These are phyloP conservation scores for Picochlorum sp. DNA, from an alignment of 139 green algal species.

Conservation along the genomic window DNA sequence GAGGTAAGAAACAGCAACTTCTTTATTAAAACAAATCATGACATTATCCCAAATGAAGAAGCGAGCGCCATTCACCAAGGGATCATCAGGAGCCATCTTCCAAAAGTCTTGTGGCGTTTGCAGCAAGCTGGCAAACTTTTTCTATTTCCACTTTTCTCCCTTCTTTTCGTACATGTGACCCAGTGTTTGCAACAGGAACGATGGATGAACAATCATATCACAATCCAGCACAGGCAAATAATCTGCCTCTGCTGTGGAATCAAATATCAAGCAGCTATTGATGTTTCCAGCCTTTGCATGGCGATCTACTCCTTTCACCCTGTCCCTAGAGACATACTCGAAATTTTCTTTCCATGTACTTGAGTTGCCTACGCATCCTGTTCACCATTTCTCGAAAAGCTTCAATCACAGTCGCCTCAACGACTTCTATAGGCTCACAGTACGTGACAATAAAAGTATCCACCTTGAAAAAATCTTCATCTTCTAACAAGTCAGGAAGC, in stretches of 20 bases:
- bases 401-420: slow-evolving; percentile 13
- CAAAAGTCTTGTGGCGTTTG: slow-evolving; percentile 19
- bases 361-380: background rate
- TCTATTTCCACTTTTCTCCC: slow-evolving; percentile 3
- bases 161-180: slow-evolving; percentile 10
- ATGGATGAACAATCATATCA: slow-evolving; percentile 18
- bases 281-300: slow-evolving; percentile 26
- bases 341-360: background rate
- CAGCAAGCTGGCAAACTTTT: slow-evolving; percentile 10
- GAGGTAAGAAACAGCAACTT: slow-evolving; percentile 6
- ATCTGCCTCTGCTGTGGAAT: background rate
- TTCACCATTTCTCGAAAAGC: slow-evolving; percentile 8
- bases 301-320: slow-evolving; percentile 8
- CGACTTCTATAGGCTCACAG: slow-evolving; percentile 5
- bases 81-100: slow-evolving; percentile 12
- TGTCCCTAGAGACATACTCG: slow-evolving; percentile 1
- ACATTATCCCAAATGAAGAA: slow-evolving; percentile 15
- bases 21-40: slow-evolving; percentile 8
- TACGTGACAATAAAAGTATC: slow-evolving; percentile 12
- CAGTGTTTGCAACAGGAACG: slow-evolving; percentile 4
- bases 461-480: background rate
- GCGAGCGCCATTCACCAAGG: slow-evolving; percentile 12
- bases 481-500: slow-evolving; percentile 6
- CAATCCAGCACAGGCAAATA: slow-evolving; percentile 15
- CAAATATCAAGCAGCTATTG: slow-evolving; percentile 10